Conservation (phyloP, 2,329 filamentous ascomycete genomes). For the Aspergillus texensis region DNA sequence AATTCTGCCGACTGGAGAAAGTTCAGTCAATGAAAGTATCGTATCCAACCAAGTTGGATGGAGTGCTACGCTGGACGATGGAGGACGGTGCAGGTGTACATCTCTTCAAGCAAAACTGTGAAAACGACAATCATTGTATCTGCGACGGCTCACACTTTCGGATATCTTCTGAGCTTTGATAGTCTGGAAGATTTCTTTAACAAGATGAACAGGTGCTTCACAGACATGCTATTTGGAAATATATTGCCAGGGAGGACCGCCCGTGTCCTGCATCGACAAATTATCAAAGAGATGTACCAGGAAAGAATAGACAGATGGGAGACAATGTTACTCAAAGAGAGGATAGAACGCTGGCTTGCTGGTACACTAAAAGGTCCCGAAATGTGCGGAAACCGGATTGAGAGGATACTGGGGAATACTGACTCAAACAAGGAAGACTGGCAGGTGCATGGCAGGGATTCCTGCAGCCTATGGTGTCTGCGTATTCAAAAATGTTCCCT, state of each 20-base stretch:
- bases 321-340: not conserved
- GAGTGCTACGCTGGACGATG: not conserved
- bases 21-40: not conserved
- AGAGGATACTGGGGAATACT: too few relatives aligned
- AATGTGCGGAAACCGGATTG: too few relatives aligned
- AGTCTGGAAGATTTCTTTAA: not conserved
- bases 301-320: not conserved
- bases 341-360: too few relatives aligned
- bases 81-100: not conserved
- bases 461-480: too few relatives aligned
- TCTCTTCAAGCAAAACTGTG: not conserved
- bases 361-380: too few relatives aligned
- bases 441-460: too few relatives aligned
- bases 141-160: not conserved
- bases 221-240: not conserved
- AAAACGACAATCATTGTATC: not conserved
- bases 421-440: too few relatives aligned
- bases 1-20: not conserved
- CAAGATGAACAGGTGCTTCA: not conserved
- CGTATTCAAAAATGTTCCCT: too few relatives aligned
- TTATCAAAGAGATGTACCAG: not conserved
- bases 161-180: not conserved
- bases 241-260: not conserved
- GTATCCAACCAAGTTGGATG: too few relatives aligned
- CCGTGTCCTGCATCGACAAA: not conserved